Evolutionary conservation across 1,284 basidiomycete genomes (phyloP).

Genomic region (Cryptococcus depauperatus): DNA sequence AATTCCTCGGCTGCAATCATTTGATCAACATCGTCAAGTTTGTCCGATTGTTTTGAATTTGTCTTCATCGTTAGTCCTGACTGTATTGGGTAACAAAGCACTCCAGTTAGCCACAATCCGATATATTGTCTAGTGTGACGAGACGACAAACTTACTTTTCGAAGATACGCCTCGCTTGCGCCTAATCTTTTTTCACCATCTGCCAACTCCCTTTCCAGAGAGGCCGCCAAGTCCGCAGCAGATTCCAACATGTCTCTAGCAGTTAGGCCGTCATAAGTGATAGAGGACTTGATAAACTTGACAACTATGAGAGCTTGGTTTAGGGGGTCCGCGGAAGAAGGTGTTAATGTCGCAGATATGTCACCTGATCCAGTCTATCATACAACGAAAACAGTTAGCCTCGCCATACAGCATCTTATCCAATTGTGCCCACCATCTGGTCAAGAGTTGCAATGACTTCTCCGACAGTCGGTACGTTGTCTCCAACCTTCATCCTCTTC

Average conservation of each 20-base stretch:
- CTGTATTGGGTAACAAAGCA: too few species aligned
- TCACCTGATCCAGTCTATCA: background rate
- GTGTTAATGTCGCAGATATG: background rate
- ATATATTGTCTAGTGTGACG: too few species aligned
- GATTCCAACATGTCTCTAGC: slow-evolving; percentile 10
- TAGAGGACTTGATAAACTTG: slow-evolving; percentile 23
- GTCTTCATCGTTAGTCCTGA: too few species aligned
- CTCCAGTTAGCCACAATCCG: too few species aligned
- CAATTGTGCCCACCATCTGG: slow-evolving; percentile 24
- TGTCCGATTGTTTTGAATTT: too few species aligned
- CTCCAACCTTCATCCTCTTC: slow-evolving; percentile 14
- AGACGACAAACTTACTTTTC: slow-evolving; percentile 34
- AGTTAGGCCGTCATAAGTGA: background rate
- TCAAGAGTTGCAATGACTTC: slow-evolving; percentile 13
- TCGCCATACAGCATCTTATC: background rate
- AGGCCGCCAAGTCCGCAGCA: slow-evolving; percentile 12
- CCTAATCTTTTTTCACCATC: slow-evolving; percentile 19
- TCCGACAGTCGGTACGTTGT: slow-evolving; percentile 6
- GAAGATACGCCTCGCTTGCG: slow-evolving; percentile 25
- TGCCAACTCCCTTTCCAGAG: slow-evolving; percentile 22
- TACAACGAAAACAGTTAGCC: background rate
- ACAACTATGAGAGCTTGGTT: slow-evolving; percentile 14
- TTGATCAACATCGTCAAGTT: too few species aligned
- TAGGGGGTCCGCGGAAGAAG: background rate
- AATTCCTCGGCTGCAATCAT: too few species aligned